phyloP scores from a whole-genome alignment of 495 filamentous ascomycete species.

The Xylaria bambusicola region DNA sequence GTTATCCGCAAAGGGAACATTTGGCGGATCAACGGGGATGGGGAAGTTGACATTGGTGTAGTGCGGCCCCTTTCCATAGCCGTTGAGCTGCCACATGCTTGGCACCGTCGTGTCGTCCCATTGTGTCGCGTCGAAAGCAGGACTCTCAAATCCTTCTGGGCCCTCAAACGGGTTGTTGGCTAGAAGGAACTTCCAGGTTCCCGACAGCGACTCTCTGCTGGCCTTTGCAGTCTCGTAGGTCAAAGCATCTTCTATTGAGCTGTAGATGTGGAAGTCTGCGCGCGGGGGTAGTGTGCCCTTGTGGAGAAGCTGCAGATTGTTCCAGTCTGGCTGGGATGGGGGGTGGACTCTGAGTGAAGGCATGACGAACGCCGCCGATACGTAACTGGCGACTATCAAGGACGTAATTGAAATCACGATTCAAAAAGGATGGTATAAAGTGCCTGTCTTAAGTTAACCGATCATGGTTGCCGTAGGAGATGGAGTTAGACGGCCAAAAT shows the following conservation, averaged over 20 bases:
- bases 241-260: constrained; percentile 28
- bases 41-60: constrained; percentile 65
- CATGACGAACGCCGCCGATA: constrained; percentile 13
- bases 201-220: constrained; percentile 48
- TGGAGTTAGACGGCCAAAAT: no score
- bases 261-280: constrained; percentile 50
- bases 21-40: constrained; percentile 60
- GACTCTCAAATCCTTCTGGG: constrained; percentile 35
- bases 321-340: constrained; percentile 45
- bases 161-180: constrained; percentile 51
- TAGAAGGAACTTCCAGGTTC: constrained; percentile 62
- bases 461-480: no score
- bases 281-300: constrained; percentile 53
- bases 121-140: constrained; percentile 25
- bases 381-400: no score
- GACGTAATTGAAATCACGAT: no score
- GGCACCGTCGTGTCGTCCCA: constrained; percentile 62
- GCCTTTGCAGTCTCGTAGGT: constrained; percentile 30
- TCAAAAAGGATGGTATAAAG: no score
- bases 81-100: constrained; percentile 67
- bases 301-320: constrained; percentile 50
- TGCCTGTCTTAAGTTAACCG: no score
- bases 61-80: constrained; percentile 57
- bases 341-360: constrained; percentile 17
- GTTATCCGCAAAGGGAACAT: constrained; percentile 57